Evolutionary conservation across 2,329 filamentous ascomycete genomes (phyloP), one percentile per base, ranked within the genome.

Genomic region (Saccharata proteae): DNA sequence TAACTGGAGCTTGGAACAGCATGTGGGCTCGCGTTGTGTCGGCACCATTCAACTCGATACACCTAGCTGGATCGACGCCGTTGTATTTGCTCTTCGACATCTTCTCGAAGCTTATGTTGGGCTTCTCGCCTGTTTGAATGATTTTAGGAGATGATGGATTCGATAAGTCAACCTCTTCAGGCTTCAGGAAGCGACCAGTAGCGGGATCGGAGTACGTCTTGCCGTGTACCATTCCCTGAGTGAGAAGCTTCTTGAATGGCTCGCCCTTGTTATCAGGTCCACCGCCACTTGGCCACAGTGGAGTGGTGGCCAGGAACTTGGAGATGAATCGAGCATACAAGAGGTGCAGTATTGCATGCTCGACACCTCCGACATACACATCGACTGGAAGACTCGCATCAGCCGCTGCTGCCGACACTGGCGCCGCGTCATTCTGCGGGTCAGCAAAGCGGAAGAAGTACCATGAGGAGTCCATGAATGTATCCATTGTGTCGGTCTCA

Each of bases 41-140:
- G 2, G 84, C 81, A 14, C 85, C 85, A 44, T 90, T 78, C 42
- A 71, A 74, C 6, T 65, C 59, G 35, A 90, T 82, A 40, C 79
- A 80, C 0, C 61, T 64, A 0, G 71, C 74, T 0, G 85, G 85
- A 48, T 93, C 83, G 5, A 93, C 82, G 16, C 85, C 85, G 48
- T 93, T 93, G 59, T 90, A 68, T 55, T 93, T 93, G 46, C 82
- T 92, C 58, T 93, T 93, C 22, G 81, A 90, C 85, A 93, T 93
- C 51, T 93, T 93, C 52, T 93, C 84, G 44, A 71, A 93, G 1
- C 72, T 76, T 12, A 84, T 56, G 16, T 61, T 69, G 2, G 79
- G 73, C 0, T 48, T 45, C 28, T 68, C 57, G 3, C 74, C 71
- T 0, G 74, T 80, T 0, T 67, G 64, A 12, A 64, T 64, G n/a